These are phyloP conservation scores for Talaromyces verruculosus DNA, from an alignment of 2,329 filamentous ascomycete genomes.

Conservation along the genomic window DNA sequence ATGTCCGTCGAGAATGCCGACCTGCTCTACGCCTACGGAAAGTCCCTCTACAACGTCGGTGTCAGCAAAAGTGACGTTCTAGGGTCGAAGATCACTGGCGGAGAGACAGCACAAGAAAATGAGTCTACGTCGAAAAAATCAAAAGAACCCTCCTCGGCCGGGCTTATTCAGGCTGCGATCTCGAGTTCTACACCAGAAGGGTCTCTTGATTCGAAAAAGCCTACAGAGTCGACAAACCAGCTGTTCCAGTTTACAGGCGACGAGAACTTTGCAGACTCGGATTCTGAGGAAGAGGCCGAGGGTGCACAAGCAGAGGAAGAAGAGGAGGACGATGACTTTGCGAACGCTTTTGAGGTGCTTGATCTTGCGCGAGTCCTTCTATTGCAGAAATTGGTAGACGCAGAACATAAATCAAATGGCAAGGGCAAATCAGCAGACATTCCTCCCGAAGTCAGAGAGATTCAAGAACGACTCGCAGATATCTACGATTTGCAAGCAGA, in stretches of 20 bases:
- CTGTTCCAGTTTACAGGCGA: conserved; percentile 92
- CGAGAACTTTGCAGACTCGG: conserved; percentile 85
- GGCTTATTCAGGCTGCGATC: conserved; percentile 31
- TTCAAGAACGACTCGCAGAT: conserved; percentile 86
- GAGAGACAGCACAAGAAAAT: conserved; percentile 43
- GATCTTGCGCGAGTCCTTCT: conserved; percentile 63
- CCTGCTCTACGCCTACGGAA: conserved; percentile 89
- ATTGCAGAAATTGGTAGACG: conserved; percentile 54
- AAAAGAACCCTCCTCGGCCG: conserved; percentile 24
- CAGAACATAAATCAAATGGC: conserved; percentile 45
- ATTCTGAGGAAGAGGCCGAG: conserved; percentile 53
- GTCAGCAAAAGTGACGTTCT: conserved; percentile 93
- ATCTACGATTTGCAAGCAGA: conserved; percentile 92
- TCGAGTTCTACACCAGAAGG: conserved; percentile 26
- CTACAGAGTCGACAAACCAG: conserved; percentile 51
- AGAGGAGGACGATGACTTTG: conserved; percentile 65
- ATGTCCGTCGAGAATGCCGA: conserved; percentile 88
- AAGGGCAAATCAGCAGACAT: conserved; percentile 51
- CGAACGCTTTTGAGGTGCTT: conserved; percentile 63
- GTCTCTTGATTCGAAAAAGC: conserved; percentile 23
- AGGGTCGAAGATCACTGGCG: conserved; percentile 70
- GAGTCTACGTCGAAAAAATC: conserved; percentile 42
- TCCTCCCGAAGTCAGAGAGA: conserved; percentile 52
- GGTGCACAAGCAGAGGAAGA: conserved; percentile 53
- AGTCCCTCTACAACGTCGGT: conserved; percentile 89